Base-by-base conservation (phyloP, 148 eudicot genomes). In the Rhododendron simsii region DNA sequence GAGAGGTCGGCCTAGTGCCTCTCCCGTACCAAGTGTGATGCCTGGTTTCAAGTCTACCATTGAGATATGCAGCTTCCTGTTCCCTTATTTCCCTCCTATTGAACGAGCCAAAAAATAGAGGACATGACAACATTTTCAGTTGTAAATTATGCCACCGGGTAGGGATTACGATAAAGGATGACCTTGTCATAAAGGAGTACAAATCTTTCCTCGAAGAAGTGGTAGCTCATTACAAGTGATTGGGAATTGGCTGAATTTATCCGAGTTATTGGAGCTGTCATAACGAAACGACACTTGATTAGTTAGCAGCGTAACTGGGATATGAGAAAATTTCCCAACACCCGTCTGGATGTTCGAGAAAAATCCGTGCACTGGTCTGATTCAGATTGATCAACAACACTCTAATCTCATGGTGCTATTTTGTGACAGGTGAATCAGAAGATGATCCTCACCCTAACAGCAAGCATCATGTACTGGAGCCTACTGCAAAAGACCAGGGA, bases 391-490 rank as follows among this genome's bases (percentile, higher is more conserved):
- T 26, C 23, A 21, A 35, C 69, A 30, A 30, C 45, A 8, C 37
- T 48, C 10, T 37, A 37, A 73, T 53, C 1, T 12, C 51, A 2
- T 9, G 51, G 5, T 67, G 33, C 74, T 44, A 41, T 77, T 5
- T 4, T 81, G 73, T 81, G 82, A 85, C 92, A 96, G 99, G 99
- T 95, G 41, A 96, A 95, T 87, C 94, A 92, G 89, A 96, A 96
- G 93, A 96, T 96, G 99, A 92, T 96, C 67, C 92, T 96, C 3
- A 94, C 92, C 48, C 86, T 96, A 79, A 90, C 96, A 35, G 99
- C 98, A 80, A 95, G 99, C 93, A 95, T 96, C 44, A 96, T 95
- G 99, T 96, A 95, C 89, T 95, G 99, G 99, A 94, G 98, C 91
- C 91, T 96, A 69, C 92, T 90, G 84, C 88, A 90, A n/a, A 92